phyloP scores from a whole-genome alignment of 75 land plant species.

The Larix kaempferi region DNA sequence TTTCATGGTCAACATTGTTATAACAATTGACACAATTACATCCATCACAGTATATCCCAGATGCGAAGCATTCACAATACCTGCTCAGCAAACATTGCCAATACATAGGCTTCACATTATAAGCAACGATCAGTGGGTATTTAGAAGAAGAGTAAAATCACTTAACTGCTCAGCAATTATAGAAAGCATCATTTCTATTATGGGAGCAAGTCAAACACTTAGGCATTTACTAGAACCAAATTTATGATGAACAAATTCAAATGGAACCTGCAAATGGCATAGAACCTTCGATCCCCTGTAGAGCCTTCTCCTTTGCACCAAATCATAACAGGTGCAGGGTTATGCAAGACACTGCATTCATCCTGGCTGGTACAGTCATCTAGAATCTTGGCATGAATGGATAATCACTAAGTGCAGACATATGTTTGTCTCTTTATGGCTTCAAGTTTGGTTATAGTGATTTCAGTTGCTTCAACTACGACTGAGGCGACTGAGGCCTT shows the following conservation, averaged over 20 bases:
- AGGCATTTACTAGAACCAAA: background rate
- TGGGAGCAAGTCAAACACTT: background rate
- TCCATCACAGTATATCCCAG: conserved; percentile 93
- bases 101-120: background rate
- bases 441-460: background rate
- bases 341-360: background rate
- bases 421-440: background rate
- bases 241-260: background rate
- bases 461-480: background rate
- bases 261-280: background rate
- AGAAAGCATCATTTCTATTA: background rate
- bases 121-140: background rate
- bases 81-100: conserved; percentile 23
- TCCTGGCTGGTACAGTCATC: background rate
- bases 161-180: background rate
- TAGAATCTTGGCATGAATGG: background rate
- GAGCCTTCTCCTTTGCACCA: background rate
- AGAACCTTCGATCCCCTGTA: background rate
- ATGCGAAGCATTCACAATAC: conserved; percentile 97
- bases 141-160: background rate
- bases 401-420: background rate
- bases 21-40: conserved; percentile 90
- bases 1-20: conserved; percentile 88
- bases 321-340: too few relatives aligned
- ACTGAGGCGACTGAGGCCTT: background rate